Evolutionary conservation across 2,329 filamentous ascomycete genomes (phyloP).

Genomic region (Trichophyton benhamiae): DNA sequence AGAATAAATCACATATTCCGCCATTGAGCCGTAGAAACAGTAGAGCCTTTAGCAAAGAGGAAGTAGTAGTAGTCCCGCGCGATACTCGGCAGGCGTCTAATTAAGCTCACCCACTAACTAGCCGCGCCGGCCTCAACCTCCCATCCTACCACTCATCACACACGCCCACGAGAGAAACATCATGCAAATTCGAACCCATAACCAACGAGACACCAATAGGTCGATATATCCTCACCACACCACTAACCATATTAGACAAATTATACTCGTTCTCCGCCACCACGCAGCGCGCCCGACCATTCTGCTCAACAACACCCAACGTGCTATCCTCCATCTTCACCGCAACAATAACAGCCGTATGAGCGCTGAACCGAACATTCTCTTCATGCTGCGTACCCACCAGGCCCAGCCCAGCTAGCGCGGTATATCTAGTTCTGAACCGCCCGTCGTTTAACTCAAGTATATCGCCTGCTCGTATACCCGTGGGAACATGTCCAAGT

Average conservation of each 20-base stretch:
- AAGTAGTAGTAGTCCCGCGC: too few species aligned
- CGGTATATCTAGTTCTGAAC: slow-evolving; percentile 13
- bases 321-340: neutral
- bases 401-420: neutral
- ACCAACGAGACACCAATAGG: neutral
- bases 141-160: neutral
- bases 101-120: too few species aligned
- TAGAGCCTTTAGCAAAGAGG: too few species aligned
- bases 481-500: neutral
- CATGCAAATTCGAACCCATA: neutral
- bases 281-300: neutral
- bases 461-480: slow-evolving; percentile 22
- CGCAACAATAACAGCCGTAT: slow-evolving; percentile 8
- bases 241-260: slow-evolving; percentile 6
- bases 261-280: slow-evolving; percentile 7
- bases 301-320: slow-evolving; percentile 9
- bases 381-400: neutral
- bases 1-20: too few species aligned
- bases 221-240: slow-evolving; percentile 6
- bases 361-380: slow-evolving; percentile 7
- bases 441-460: slow-evolving; percentile 22
- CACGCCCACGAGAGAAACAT: neutral
- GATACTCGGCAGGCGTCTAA: too few species aligned
- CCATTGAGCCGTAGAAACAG: too few species aligned
- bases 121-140: too few species aligned